Percentiles rank a stretch among this genome's conserved stretches.
Evolutionary conservation across 306 rosid genomes (phyloP).

Genomic region (Acmispon strigosus): DNA sequence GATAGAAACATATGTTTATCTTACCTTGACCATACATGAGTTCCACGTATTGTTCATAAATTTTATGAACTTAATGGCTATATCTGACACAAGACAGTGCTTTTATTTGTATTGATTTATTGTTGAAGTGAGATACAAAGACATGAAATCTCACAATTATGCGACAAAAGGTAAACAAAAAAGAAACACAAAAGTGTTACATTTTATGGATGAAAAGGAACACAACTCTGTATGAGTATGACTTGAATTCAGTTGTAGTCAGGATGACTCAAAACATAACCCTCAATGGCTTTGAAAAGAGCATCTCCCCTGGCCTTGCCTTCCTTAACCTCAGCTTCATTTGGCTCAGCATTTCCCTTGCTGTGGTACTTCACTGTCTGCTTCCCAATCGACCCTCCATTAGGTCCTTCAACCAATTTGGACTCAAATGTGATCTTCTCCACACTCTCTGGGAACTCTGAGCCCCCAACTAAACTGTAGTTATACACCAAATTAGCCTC

Average conservation of each 20-base stretch:
- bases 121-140: not conserved
- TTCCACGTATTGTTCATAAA: too few relatives aligned
- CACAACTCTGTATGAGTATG: not conserved
- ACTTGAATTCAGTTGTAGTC: not conserved
- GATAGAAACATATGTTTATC: too few relatives aligned
- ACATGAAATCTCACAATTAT: not conserved
- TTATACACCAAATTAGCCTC: slow-evolving; percentile 16
- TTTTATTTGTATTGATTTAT: not conserved
- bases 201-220: not conserved
- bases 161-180: not conserved
- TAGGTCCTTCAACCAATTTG: slow-evolving; percentile 18
- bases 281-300: slow-evolving; percentile 39
- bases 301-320: slow-evolving; percentile 31
- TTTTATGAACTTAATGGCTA: too few relatives aligned
- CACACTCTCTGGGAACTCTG: not conserved
- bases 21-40: too few relatives aligned
- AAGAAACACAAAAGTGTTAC: not conserved
- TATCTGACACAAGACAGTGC: too few relatives aligned
- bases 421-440: slow-evolving; percentile 30
- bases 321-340: slow-evolving; percentile 11
- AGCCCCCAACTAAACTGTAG: slow-evolving; percentile 36
- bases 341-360: slow-evolving; percentile 25
- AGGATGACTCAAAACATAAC: slow-evolving; percentile 32
- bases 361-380: not conserved
- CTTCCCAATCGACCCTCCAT: slow-evolving; percentile 30